A percentile compares a stretch with the other conserved stretches of the same genome.
Conservation (phyloP, 495 filamentous ascomycete species). For the Penicillium ucsense region DNA sequence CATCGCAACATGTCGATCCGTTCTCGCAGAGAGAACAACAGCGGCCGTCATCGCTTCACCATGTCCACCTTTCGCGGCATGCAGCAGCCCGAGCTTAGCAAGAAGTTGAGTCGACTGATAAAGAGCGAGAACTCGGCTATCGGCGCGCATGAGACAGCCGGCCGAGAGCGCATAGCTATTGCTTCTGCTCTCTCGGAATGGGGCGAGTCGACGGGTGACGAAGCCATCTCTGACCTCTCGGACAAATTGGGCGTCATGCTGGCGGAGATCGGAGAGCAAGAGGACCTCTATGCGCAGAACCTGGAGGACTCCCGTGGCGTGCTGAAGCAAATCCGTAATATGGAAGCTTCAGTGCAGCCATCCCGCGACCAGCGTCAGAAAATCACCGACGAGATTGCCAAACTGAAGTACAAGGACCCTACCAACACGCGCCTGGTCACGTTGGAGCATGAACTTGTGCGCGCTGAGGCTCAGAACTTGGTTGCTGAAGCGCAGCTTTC, state of each 20-base stretch:
- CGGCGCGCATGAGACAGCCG: slow-evolving; percentile 70
- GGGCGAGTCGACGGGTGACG: slow-evolving; percentile 84
- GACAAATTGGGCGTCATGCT: slow-evolving; percentile 93
- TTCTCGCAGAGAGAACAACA: slow-evolving; percentile 34
- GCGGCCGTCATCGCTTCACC: slow-evolving; percentile 56
- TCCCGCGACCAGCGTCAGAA: slow-evolving; percentile 74
- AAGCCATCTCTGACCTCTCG: slow-evolving; percentile 74
- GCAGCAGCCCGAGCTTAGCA: slow-evolving; percentile 74
- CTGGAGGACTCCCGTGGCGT: slow-evolving; percentile 71
- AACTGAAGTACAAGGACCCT: slow-evolving; percentile 83
- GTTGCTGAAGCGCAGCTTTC: slow-evolving; percentile 96
- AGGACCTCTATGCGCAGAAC: slow-evolving; percentile 75
- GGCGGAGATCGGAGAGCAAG: slow-evolving; percentile 84
- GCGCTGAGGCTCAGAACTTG: slow-evolving; percentile 88
- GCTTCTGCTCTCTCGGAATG: slow-evolving; percentile 91
- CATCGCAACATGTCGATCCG: slow-evolving; percentile 54
- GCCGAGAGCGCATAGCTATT: slow-evolving; percentile 68
- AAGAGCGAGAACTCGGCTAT: slow-evolving; percentile 85
- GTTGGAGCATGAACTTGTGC: slow-evolving; percentile 90
- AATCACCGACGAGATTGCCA: slow-evolving; percentile 82
- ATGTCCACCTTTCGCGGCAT: slow-evolving; percentile 73
- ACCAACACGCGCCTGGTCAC: slow-evolving; percentile 61
- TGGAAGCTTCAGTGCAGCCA: slow-evolving; percentile 86
- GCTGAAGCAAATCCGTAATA: slow-evolving; percentile 87
- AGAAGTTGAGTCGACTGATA: slow-evolving; percentile 78